Evolutionary conservation across 1,284 basidiomycete species (phyloP), one percentile per base, ranked within the genome.

Genomic region (Tilletia indica): DNA sequence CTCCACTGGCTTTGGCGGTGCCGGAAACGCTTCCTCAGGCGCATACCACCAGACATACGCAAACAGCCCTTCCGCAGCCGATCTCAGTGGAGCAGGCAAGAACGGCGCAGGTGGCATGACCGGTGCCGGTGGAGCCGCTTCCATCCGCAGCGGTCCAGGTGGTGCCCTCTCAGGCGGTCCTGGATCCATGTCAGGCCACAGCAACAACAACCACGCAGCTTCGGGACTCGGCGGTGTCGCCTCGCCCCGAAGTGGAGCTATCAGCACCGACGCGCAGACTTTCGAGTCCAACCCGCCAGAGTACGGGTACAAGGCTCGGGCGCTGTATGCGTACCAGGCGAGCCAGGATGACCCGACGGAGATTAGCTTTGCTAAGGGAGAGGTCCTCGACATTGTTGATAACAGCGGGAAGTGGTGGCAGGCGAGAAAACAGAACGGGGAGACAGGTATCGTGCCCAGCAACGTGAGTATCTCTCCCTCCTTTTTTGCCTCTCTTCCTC

Each of bases 321-420:
- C 93, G 16, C 86, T 95, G 69, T 96, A 94, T 86, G 89, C 91
- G 67, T 96, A 99, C 87, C 90, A 89, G 72, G 96, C 95, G 42
- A 93, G 91, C 9, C 88, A 92, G 21, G 94, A 98, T 76, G 96
- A 99, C 85, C 93, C 95, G 9, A 97, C 93, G 82, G 97, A 99
- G 86, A 92, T 99, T 68, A 93, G 92, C 63, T 98, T 99, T 85
- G 84, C 87, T 71, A 98, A 98, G 85, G 94, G 94, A 69, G 96
- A 99, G 83, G 88, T 94, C 56, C 89, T 99, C 76, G 94, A 98
- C 72, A 93, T 99, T 75, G 86, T 96, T 69, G 97, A 99, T 86
- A 95, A 93, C 85, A 89, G 91, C 78, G 86, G 85, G 74, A 85
- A 85, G 75, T 84, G 85, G 85, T 98, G 93, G 93, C 93, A 96